Conservation (phyloP, 2,329 filamentous ascomycete species). For the Helotiales sp. region DNA sequence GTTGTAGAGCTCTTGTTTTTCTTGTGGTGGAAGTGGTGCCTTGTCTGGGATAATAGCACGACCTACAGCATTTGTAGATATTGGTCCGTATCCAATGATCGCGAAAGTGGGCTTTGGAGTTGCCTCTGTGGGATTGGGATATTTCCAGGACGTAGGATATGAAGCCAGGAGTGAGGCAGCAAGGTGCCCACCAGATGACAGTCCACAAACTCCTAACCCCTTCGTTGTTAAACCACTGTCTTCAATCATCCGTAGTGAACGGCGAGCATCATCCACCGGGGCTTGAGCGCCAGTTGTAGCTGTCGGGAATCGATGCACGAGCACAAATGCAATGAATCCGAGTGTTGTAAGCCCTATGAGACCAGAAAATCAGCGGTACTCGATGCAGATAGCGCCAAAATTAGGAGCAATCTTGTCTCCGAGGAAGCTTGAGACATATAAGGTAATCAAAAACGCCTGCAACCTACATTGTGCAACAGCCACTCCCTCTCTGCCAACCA, state of each 20-base stretch:
- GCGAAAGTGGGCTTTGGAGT: conserved; percentile 11
- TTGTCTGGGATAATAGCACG: conserved; percentile 17
- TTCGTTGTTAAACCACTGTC: neutral
- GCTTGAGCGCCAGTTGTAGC: conserved; percentile 11
- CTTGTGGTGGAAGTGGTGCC: conserved; percentile 8
- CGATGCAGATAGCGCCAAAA: too few relatives aligned
- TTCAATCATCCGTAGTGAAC: conserved; percentile 5
- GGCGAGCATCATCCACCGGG: conserved; percentile 14
- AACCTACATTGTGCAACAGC: conserved; percentile 9
- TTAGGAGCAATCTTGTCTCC: too few relatives aligned
- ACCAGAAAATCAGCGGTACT: neutral
- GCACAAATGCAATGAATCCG: conserved; percentile 11
- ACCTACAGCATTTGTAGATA: conserved; percentile 16
- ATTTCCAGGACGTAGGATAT: conserved; percentile 7
- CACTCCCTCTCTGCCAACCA: conserved; percentile 14
- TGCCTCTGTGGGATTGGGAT: neutral
- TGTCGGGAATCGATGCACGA: conserved; percentile 18
- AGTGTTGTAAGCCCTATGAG: conserved; percentile 1
- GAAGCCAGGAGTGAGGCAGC: conserved; percentile 5
- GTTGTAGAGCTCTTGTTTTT: conserved; percentile 15
- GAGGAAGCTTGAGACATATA: neutral
- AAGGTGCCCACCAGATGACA: conserved; percentile 19
- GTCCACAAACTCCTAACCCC: neutral
- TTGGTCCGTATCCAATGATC: conserved; percentile 15
- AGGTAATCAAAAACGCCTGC: neutral